Evolutionary conservation across 768 basidiomycete species (phyloP).

Genomic region (Rickenella mellea): DNA sequence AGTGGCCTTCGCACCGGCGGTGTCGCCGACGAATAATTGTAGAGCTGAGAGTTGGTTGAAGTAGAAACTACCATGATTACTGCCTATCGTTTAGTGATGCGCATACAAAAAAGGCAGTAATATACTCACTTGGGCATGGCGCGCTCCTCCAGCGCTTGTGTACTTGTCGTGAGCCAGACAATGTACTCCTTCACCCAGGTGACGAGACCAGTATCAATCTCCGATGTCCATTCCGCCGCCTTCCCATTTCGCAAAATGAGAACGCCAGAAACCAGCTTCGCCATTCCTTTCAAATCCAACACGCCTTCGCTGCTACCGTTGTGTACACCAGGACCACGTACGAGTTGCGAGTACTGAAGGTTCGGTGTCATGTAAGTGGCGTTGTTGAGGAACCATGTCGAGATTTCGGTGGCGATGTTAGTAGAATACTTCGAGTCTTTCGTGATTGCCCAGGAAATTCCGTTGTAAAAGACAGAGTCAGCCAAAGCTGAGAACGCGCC

Average conservation of each 20-base stretch:
- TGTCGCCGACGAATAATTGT: conserved; percentile 44
- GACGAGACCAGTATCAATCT: conserved; percentile 37
- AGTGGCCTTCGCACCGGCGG: conserved; percentile 34
- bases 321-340: background rate
- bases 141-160: conserved; percentile 37
- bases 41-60: conserved; percentile 50
- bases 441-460: conserved; percentile 43
- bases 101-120: background rate
- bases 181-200: conserved; percentile 46
- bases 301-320: conserved; percentile 13
- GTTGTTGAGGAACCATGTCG: conserved; percentile 51
- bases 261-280: conserved; percentile 45
- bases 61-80: conserved; percentile 62
- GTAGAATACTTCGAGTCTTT: conserved; percentile 31
- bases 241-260: conserved; percentile 40
- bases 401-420: conserved; percentile 33
- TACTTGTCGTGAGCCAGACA: conserved; percentile 42
- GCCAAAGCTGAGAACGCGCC: conserved; percentile 45
- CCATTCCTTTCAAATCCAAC: conserved; percentile 53
- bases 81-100: conserved; percentile 13
- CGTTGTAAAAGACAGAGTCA: conserved; percentile 54
- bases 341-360: conserved; percentile 50
- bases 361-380: conserved; percentile 57
- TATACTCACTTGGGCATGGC: conserved; percentile 36
- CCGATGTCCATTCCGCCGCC: conserved; percentile 43